Percentiles rank a stretch among this genome's conserved stretches.
Evolutionary conservation across 2,329 filamentous ascomycete species (phyloP).

Genomic region (Talaromyces pinophilus): DNA sequence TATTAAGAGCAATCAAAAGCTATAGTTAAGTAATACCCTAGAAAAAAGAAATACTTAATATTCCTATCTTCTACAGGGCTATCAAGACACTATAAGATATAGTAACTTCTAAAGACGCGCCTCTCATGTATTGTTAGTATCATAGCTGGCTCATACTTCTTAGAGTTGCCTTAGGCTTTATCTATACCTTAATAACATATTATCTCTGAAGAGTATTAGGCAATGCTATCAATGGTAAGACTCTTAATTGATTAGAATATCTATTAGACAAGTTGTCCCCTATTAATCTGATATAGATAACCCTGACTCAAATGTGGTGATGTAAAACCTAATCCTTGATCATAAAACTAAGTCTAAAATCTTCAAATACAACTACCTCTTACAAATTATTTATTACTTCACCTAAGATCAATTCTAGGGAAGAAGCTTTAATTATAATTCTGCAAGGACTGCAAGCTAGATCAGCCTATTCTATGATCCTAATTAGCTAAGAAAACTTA

Average conservation of each 20-base stretch:
- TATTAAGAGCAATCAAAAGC: neutral
- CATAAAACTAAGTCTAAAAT: neutral
- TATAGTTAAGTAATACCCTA: neutral
- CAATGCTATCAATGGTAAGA: slow-evolving; percentile 15
- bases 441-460: neutral
- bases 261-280: neutral
- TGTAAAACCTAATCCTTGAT: slow-evolving; percentile 9
- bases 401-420: slow-evolving; percentile 10
- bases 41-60: neutral
- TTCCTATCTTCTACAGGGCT: slow-evolving; percentile 10
- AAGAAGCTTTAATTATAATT: neutral
- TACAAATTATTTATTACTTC: neutral
- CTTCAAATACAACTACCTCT: slow-evolving; percentile 9
- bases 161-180: slow-evolving; percentile 2
- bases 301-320: neutral
- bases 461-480: neutral
- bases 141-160: slow-evolving; percentile 4
- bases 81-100: neutral
- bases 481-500: slow-evolving; percentile 7
- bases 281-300: slow-evolving; percentile 8
- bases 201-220: neutral
- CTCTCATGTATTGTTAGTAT: neutral
- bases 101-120: neutral
- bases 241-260: neutral
- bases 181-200: slow-evolving; percentile 3